Percentiles rank a stretch among this genome's conserved stretches.
phyloP scores from a whole-genome alignment of 441 rosid species.

The Eutrema salsugineum region DNA sequence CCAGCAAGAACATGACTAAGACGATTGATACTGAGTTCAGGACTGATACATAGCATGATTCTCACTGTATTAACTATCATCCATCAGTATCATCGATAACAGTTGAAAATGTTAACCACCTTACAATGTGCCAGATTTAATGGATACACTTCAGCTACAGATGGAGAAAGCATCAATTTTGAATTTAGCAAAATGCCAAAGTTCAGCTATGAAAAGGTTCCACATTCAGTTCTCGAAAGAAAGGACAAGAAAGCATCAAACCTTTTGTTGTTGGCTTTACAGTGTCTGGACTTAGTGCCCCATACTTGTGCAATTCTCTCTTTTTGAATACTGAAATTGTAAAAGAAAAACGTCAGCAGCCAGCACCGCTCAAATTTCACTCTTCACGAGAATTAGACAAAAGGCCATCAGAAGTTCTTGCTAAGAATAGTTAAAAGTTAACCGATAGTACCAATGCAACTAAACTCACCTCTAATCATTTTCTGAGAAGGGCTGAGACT shows the following conservation, averaged over 20 bases:
- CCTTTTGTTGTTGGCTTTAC: constrained; percentile 9
- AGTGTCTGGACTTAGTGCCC: constrained; percentile 19
- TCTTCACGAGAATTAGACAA: neutral
- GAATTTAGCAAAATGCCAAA: neutral
- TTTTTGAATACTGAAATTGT: constrained; percentile 29
- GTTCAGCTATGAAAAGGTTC: neutral
- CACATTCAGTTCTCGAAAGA: neutral
- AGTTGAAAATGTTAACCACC: neutral
- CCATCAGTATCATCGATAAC: neutral
- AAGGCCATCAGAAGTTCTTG: neutral
- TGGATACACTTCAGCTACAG: neutral
- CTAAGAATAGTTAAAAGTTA: neutral
- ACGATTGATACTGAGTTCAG: neutral
- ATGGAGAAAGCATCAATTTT: neutral
- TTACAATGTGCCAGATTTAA: neutral
- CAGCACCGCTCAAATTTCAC: neutral
- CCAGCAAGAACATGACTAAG: neutral
- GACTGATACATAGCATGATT: neutral
- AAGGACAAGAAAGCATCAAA: neutral
- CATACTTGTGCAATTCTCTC: constrained; percentile 27
- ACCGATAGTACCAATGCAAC: neutral
- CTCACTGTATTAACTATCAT: neutral
- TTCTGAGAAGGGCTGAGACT: constrained; percentile 36
- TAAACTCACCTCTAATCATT: constrained; percentile 33
- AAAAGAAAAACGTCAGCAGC: neutral